Base-by-base conservation (phyloP, 495 filamentous ascomycete genomes). In the Poronia punctata region DNA sequence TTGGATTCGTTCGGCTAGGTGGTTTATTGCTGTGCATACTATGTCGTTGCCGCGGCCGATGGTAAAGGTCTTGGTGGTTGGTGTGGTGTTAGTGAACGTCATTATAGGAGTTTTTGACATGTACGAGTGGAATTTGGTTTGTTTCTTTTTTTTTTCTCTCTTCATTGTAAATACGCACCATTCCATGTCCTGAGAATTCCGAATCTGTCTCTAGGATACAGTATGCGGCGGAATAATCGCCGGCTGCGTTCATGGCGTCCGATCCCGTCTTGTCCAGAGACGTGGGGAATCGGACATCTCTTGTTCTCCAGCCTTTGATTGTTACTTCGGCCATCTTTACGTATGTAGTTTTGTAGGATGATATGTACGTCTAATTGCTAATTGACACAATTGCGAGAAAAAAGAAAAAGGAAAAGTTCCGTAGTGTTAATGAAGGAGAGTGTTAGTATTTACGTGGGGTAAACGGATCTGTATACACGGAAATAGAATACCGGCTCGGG, bases 31-130 rank as follows among this genome's bases (percentile, higher is more conserved):
- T 23, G 76, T 60, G 70, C 86, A 92, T 61, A 96, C 88, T 45
- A 95, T 81, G 63, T 95, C 88, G 66, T 95, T 96, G 48, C 89
- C 89, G 47, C 89, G 86, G 59, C 89, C 89, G 52, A 95, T 95
- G 24, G 89, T 96, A 72, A 96, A 96, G 50, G 88, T 95, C 86
- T 88, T 45, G 24, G 19, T 7, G n/a, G n/a, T n/a, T n/a, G n/a
- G n/a, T 39, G 18, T 34, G 29, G 44, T 35, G 42, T 48, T 50
- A 48, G 36, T 16, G 18, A 22, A 16, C n/a, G 22, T 37, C 5
- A 14, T 10, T 5, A 10, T 18, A 20, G 9, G 12, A 17, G 20
- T 36, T 2, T 11, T 20, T 18, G 12, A 14, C 8, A 9, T 19
- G 1, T 9, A 15, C 16, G 9, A 37, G n/a, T 14, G 4, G n/a